These are phyloP conservation scores for Candida verbasci DNA, from an alignment of 805 yeast genomes.

Conservation along the genomic window DNA sequence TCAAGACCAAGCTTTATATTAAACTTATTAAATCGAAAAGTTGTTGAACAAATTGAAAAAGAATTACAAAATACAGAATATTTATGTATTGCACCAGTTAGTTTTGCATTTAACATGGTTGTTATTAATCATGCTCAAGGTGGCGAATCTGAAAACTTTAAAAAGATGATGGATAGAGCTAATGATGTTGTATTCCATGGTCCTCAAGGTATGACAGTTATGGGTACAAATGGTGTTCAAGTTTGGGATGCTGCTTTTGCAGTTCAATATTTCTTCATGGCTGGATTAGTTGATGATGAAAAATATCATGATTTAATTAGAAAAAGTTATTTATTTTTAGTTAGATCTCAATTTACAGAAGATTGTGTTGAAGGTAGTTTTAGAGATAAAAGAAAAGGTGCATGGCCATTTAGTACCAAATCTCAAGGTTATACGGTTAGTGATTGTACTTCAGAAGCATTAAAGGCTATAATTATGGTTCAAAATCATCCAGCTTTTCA, in stretches of 20 bases:
- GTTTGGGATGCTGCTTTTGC: slow-evolving; percentile 96
- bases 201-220: slow-evolving; percentile 84
- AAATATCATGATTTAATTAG: slow-evolving; percentile 61
- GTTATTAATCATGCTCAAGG: slow-evolving; percentile 74
- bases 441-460: slow-evolving; percentile 95
- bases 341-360: slow-evolving; percentile 79
- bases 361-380: slow-evolving; percentile 74
- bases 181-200: slow-evolving; percentile 80
- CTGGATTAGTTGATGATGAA: slow-evolving; percentile 71
- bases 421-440: slow-evolving; percentile 95
- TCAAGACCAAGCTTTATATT: slow-evolving; percentile 73
- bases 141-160: slow-evolving; percentile 54
- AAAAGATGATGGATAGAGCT: slow-evolving; percentile 52
- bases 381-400: slow-evolving; percentile 82
- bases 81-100: slow-evolving; percentile 90
- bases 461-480: slow-evolving; percentile 92
- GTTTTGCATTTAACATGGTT: slow-evolving; percentile 76
- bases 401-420: slow-evolving; percentile 95
- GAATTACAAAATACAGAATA: slow-evolving; percentile 77
- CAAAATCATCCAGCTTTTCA: slow-evolving; percentile 54
- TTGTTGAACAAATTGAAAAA: slow-evolving; percentile 62
- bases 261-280: slow-evolving; percentile 72
- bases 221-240: slow-evolving; percentile 98
- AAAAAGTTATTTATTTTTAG: slow-evolving; percentile 65
- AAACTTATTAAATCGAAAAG: slow-evolving; percentile 44